phyloP scores from a whole-genome alignment of 1,139 yeast genomes.

The Starmera stellimalicola region DNA sequence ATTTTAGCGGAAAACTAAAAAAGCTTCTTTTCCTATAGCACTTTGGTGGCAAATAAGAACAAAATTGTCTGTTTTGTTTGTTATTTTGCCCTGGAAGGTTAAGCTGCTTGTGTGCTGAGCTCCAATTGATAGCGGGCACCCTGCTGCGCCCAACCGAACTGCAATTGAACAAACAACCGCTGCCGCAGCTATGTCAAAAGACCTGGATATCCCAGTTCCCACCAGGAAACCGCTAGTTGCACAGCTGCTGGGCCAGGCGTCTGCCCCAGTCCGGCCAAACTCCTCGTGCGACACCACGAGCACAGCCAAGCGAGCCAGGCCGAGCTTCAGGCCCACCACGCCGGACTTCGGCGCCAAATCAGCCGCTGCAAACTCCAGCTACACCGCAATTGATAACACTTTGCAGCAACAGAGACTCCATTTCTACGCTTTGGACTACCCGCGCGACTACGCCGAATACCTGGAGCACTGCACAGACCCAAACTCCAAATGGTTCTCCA shows the following conservation, averaged over 20 bases:
- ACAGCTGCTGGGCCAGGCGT: background rate
- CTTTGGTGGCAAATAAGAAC: no score
- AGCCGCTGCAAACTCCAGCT: background rate
- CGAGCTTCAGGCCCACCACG: background rate
- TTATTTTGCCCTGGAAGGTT: no score
- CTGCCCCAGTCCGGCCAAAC: constrained; percentile 8
- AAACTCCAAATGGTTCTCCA: constrained; percentile 46
- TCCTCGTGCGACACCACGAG: constrained; percentile 5
- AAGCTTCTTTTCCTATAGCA: no score
- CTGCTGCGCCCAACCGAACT: no score
- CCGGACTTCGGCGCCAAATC: constrained; percentile 1
- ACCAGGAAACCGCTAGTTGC: constrained; percentile 10
- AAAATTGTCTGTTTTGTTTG: no score
- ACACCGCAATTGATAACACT: constrained; percentile 1
- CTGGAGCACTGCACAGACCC: constrained; percentile 35
- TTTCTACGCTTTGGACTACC: constrained; percentile 50
- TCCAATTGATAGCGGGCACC: no score
- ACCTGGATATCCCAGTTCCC: constrained; percentile 15
- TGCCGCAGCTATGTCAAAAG: no score
- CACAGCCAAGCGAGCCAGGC: constrained; percentile 11
- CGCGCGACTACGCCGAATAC: constrained; percentile 37
- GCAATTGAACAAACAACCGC: no score
- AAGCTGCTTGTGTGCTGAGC: no score
- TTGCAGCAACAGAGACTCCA: constrained; percentile 30
- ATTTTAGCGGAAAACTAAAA: background rate